Evolutionary conservation across 192 early-diverging fungal genomes (phyloP).

Genomic region (Pilaira anomala): DNA sequence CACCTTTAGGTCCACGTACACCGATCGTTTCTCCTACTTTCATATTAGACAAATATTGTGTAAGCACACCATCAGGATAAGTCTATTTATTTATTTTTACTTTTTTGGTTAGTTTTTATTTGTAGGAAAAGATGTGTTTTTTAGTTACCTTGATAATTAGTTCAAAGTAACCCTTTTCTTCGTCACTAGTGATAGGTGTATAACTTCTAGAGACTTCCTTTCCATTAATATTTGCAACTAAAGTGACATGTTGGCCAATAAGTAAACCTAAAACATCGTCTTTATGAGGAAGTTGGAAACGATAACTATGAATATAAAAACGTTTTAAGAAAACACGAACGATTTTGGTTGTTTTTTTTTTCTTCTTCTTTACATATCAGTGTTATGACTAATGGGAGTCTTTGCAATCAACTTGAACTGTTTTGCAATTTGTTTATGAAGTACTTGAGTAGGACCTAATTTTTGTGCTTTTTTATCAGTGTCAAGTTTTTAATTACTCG

Average conservation of each 20-base stretch:
- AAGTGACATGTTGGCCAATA: constrained; percentile 62
- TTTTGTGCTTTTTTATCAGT: background rate
- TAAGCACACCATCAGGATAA: constrained; percentile 57
- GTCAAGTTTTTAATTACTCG: background rate
- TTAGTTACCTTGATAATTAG: constrained; percentile 59
- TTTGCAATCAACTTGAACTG: constrained; percentile 23
- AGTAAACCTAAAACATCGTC: constrained; percentile 71
- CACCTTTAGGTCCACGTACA: constrained; percentile 69
- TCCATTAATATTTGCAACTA: constrained; percentile 22
- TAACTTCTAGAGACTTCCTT: constrained; percentile 41
- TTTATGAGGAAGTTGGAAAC: constrained; percentile 68
- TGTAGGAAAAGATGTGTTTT: background rate
- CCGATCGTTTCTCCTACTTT: constrained; percentile 65
- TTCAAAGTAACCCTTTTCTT: constrained; percentile 59
- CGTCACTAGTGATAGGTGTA: constrained; percentile 56
- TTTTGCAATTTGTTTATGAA: constrained; percentile 21
- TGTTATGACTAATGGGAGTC: constrained; percentile 11
- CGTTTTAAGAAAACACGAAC: background rate
- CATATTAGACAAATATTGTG: constrained; percentile 48
- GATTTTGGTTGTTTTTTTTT: background rate
- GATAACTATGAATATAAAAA: constrained; percentile 53
- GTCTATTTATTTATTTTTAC: constrained; percentile 10
- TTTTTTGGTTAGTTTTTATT: background rate
- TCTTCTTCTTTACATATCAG: constrained; percentile 16
- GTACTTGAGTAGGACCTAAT: constrained; percentile 12